phyloP scores from a whole-genome alignment of 345 rosid species.

The Orychophragmus violaceus region DNA sequence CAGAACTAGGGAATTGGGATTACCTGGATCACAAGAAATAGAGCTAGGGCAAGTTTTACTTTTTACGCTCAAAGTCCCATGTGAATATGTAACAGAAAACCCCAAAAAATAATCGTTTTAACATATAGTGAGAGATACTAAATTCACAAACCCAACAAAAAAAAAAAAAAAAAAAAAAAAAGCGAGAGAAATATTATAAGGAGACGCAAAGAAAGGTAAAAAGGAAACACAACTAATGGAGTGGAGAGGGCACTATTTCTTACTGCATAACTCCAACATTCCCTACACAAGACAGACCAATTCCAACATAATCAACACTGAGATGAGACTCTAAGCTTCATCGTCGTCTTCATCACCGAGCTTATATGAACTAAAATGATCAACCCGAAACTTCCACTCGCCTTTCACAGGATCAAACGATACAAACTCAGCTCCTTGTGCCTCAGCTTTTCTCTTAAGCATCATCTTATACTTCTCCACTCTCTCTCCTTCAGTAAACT shows the following conservation, averaged over 20 bases:
- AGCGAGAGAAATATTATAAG: too few species aligned
- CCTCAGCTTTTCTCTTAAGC: constrained; percentile 84
- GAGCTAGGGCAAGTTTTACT: neutral
- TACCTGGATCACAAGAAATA: too few species aligned
- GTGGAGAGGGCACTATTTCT: constrained; percentile 6
- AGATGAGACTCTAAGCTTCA: constrained; percentile 4
- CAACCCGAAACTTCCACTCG: constrained; percentile 89
- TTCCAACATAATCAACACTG: constrained; percentile 3
- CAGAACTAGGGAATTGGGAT: too few species aligned
- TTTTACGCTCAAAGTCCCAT: neutral
- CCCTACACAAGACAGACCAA: constrained; percentile 2
- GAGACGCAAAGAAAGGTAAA: neutral
- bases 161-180: neutral
- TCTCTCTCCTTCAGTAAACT: constrained; percentile 61
- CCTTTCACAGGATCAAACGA: constrained; percentile 79
- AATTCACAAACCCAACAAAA: neutral
- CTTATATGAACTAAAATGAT: constrained; percentile 75
- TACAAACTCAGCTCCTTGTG: constrained; percentile 84
- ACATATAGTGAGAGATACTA: neutral
- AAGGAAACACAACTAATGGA: constrained; percentile 1
- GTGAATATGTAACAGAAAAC: neutral
- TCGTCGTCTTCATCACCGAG: constrained; percentile 45
- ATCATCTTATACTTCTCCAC: constrained; percentile 70
- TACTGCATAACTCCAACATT: constrained; percentile 10
- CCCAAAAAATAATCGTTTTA: neutral